These are phyloP conservation scores for Xylaria sp. DNA, from an alignment of 495 filamentous ascomycete genomes.

Conservation along the genomic window DNA sequence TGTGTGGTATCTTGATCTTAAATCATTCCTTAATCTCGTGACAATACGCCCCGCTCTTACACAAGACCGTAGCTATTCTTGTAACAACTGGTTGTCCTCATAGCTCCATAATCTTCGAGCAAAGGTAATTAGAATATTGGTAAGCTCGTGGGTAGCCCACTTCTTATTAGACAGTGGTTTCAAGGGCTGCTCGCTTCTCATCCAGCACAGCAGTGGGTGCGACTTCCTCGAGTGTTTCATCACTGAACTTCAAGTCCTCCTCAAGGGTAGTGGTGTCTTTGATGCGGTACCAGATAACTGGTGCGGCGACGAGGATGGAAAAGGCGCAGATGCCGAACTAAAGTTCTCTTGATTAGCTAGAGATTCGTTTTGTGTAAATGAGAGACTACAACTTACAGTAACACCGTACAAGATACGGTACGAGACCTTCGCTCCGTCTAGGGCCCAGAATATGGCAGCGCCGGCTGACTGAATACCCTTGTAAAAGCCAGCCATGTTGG, in stretches of 20 bases:
- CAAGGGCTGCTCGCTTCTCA: constrained; percentile 32
- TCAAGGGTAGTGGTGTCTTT: constrained; percentile 74
- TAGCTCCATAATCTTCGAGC: neutral
- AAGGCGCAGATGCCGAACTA: constrained; percentile 78
- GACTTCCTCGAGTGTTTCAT: constrained; percentile 78
- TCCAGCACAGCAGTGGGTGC: constrained; percentile 25
- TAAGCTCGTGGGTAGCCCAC: neutral
- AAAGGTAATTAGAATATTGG: neutral
- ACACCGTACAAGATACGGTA: constrained; percentile 68
- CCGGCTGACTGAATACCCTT: constrained; percentile 92
- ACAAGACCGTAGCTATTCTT: neutral
- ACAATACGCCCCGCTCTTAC: neutral
- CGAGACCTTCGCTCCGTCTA: constrained; percentile 69
- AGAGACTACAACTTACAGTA: constrained; percentile 43
- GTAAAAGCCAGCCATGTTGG: constrained; percentile 95
- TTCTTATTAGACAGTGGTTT: constrained; percentile 12
- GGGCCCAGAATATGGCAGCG: constrained; percentile 82
- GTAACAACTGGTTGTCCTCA: neutral
- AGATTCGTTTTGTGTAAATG: neutral
- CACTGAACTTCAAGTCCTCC: constrained; percentile 81
- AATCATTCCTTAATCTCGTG: constrained; percentile 3
- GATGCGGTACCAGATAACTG: constrained; percentile 80
- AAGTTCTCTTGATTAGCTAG: constrained; percentile 45
- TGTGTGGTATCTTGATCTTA: constrained; percentile 3
- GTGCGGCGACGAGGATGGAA: constrained; percentile 75